Conservation (phyloP, 768 basidiomycete species). For the Suillus brevipes region DNA sequence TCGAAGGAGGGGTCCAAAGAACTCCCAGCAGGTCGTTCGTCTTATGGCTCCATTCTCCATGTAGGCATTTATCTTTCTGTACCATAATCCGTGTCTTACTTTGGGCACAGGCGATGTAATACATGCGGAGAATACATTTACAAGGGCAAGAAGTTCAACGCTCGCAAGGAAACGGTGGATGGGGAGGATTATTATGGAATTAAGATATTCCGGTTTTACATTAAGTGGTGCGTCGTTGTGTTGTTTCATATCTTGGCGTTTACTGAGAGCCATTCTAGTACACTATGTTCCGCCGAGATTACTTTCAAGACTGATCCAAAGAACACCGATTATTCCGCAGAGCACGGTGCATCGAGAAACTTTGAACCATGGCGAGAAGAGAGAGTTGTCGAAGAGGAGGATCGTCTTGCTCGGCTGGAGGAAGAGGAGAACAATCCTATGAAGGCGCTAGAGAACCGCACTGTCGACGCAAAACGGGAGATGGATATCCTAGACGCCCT, state of each 20-base stretch:
- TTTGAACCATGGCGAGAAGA: constrained; percentile 98
- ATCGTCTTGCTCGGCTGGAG: constrained; percentile 80
- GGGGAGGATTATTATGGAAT: constrained; percentile 98
- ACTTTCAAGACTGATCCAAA: constrained; percentile 99
- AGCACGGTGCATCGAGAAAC: constrained; percentile 96
- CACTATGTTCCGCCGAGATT: constrained; percentile 95
- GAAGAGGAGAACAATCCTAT: constrained; percentile 97
- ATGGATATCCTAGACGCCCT: constrained; percentile 98
- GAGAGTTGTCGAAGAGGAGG: constrained; percentile 73
- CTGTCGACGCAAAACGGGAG: constrained; percentile 89
- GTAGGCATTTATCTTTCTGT: constrained; percentile 42
- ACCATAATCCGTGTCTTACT: constrained; percentile 7
- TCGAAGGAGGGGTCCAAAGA: constrained; percentile 85
- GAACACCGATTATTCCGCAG: constrained; percentile 90
- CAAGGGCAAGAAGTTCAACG: constrained; percentile 99
- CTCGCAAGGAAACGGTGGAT: constrained; percentile 95
- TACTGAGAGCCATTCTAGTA: constrained; percentile 50
- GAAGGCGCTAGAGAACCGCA: constrained; percentile 93
- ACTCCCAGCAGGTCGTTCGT: constrained; percentile 96
- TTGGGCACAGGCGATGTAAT: constrained; percentile 71
- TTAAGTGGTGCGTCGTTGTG: constrained; percentile 71
- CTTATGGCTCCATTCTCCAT: constrained; percentile 99
- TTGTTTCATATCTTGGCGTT: constrained; percentile 16
- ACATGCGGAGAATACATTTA: constrained; percentile 99
- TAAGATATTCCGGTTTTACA: constrained; percentile 93